These are phyloP conservation scores for Cruciata laevipes DNA, from an alignment of 257 asterid genomes.

Conservation along the genomic window DNA sequence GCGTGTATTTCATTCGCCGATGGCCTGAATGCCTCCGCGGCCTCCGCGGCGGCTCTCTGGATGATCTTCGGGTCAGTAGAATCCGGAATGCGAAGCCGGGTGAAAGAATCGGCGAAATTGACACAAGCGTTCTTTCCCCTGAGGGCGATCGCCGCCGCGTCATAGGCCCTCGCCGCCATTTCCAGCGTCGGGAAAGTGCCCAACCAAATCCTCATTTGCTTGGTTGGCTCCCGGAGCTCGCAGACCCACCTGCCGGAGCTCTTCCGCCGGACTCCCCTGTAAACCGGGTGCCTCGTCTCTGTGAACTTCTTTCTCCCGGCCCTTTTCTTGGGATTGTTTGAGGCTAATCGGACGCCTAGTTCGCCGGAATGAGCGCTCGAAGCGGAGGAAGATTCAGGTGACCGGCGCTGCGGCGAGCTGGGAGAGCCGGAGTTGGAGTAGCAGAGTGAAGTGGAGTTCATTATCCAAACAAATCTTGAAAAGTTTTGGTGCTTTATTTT, in stretches of 20 bases:
- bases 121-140: conserved; percentile 53
- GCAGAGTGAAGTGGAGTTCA: background rate
- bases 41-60: conserved; percentile 54
- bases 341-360: conserved; percentile 30
- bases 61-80: conserved; percentile 44
- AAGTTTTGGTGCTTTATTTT: background rate
- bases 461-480: too few species aligned
- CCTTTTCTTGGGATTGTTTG: conserved; percentile 48
- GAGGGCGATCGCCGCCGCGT: conserved; percentile 63
- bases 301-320: conserved; percentile 58
- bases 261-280: conserved; percentile 51
- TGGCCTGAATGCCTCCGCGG: conserved; percentile 44
- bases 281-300: conserved; percentile 67
- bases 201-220: conserved; percentile 70
- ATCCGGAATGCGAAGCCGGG: conserved; percentile 47
- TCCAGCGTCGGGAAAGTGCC: conserved; percentile 59
- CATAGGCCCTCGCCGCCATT: conserved; percentile 79
- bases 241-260: conserved; percentile 65
- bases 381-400: conserved; percentile 17
- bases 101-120: conserved; percentile 61
- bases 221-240: conserved; percentile 65
- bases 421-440: background rate
- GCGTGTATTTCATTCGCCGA: background rate
- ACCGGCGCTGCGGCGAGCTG: background rate
- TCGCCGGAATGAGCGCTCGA: background rate